phyloP scores from a whole-genome alignment of 1,139 yeast genomes.

The Debaryomycetaceae sp. region DNA sequence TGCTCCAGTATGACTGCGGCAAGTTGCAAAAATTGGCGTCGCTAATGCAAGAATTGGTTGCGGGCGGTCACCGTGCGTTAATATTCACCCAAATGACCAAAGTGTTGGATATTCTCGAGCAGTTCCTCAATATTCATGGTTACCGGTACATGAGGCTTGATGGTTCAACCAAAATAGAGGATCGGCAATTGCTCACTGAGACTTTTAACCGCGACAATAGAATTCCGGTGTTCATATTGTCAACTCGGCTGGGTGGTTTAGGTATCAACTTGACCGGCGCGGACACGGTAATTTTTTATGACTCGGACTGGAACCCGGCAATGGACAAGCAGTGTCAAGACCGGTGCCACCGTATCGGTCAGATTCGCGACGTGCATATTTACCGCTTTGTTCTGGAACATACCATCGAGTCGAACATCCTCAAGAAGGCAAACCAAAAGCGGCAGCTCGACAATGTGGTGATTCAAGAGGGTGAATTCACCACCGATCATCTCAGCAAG shows the following conservation, averaged over 20 bases:
- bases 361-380: conserved; percentile 93
- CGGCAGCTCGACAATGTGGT: conserved; percentile 90
- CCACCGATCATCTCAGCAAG: conserved; percentile 90
- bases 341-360: conserved; percentile 98
- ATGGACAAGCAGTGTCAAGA: conserved; percentile 99
- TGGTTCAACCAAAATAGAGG: conserved; percentile 96
- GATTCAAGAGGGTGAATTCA: conserved; percentile 96
- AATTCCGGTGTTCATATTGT: conserved; percentile 83
- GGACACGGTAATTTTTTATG: conserved; percentile 97
- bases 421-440: conserved; percentile 92
- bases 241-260: conserved; percentile 95
- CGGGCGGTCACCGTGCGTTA: conserved; percentile 85
- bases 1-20: conserved; percentile 94
- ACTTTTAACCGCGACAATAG: conserved; percentile 78
- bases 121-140: conserved; percentile 89
- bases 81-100: conserved; percentile 98
- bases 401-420: conserved; percentile 91
- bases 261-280: conserved; percentile 98
- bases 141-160: conserved; percentile 90
- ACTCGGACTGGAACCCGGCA: conserved; percentile 99
- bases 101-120: conserved; percentile 87
- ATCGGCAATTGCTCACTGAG: conserved; percentile 88
- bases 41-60: conserved; percentile 64
- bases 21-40: conserved; percentile 77
- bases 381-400: conserved; percentile 93